Evolutionary conservation across 140 eudicot species (phyloP).

Genomic region (Oenanthe javanica): DNA sequence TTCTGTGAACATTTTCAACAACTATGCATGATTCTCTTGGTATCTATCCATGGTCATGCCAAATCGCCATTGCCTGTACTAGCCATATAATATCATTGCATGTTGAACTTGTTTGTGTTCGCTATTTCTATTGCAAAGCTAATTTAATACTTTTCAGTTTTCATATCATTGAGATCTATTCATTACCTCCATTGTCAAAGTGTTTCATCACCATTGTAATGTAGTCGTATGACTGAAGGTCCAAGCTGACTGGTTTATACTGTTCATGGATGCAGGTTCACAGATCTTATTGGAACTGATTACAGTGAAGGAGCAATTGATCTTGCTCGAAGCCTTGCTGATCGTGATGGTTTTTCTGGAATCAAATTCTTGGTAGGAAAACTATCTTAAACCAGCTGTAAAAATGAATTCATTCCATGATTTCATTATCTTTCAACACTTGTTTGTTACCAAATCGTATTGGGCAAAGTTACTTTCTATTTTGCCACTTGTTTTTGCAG

Average conservation of each 20-base stretch:
- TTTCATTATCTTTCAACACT: background rate
- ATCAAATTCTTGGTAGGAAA: slow-evolving; percentile 68
- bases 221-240: background rate
- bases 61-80: background rate
- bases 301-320: slow-evolving; percentile 94
- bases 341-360: slow-evolving; percentile 68
- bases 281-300: slow-evolving; percentile 92
- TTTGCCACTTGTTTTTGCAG: background rate
- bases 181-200: background rate
- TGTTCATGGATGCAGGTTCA: slow-evolving; percentile 55
- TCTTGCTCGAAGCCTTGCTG: slow-evolving; percentile 88
- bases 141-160: background rate
- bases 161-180: background rate
- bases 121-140: background rate
- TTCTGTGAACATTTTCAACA: no score
- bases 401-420: background rate
- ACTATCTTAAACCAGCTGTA: background rate
- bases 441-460: background rate
- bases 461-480: background rate
- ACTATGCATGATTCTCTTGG: background rate
- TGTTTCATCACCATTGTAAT: background rate
- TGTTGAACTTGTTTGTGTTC: background rate
- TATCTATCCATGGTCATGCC: background rate
- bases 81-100: background rate
- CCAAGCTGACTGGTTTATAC: slow-evolving; percentile 2